These are phyloP conservation scores for Teunomyces tritomae DNA, from an alignment of 805 yeast genomes.

Conservation along the genomic window DNA sequence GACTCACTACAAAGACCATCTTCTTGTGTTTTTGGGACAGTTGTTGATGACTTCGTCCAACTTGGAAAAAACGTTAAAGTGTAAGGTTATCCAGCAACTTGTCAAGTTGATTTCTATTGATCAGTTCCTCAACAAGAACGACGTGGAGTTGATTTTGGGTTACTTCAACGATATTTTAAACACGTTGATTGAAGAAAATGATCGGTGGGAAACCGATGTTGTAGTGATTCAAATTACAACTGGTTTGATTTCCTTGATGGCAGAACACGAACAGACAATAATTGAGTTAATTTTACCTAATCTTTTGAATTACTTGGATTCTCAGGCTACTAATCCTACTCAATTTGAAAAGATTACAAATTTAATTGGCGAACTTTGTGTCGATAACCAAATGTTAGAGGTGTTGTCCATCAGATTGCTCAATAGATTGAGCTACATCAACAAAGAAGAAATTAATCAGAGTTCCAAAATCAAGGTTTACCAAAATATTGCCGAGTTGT, in stretches of 20 bases:
- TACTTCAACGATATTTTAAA: constrained; percentile 59
- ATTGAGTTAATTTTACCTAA: constrained; percentile 29
- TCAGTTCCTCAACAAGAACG: constrained; percentile 50
- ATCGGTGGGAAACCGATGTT: constrained; percentile 39
- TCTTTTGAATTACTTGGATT: constrained; percentile 33
- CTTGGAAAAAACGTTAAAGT: constrained; percentile 66
- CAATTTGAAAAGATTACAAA: constrained; percentile 15
- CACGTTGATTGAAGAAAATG: constrained; percentile 37
- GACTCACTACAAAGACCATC: constrained; percentile 55
- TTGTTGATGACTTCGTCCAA: constrained; percentile 65
- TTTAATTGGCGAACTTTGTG: constrained; percentile 31
- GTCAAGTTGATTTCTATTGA: constrained; percentile 52
- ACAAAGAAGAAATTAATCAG: constrained; percentile 2
- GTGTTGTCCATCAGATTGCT: constrained; percentile 42
- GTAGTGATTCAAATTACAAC: constrained; percentile 52
- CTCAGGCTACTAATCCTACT: constrained; percentile 26
- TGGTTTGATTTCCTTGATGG: constrained; percentile 52
- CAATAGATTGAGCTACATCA: constrained; percentile 30
- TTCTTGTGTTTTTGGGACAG: constrained; percentile 66
- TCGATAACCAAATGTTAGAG: constrained; percentile 44
- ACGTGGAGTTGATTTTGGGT: constrained; percentile 59
- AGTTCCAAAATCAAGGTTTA: constrained; percentile 6
- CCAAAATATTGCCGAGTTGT: constrained; percentile 13
- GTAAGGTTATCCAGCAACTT: constrained; percentile 64
- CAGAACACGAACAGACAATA: constrained; percentile 47